Evolutionary conservation across 129 eudicot genomes (phyloP).

Genomic region (Kitagawia praeruptora): DNA sequence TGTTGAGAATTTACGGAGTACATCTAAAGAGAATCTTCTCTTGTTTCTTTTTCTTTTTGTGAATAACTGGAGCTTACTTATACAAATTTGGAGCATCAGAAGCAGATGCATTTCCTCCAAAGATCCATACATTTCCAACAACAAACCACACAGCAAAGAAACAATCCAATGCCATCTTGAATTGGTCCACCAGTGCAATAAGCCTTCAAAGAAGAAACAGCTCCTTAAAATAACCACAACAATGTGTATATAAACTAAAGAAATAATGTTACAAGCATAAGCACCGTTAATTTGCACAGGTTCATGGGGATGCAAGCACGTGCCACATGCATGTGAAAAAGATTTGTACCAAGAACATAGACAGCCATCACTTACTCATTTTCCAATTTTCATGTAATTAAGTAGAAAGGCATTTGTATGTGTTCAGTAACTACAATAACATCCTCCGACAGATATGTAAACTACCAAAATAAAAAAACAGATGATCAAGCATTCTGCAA

Average conservation of each 20-base stretch:
- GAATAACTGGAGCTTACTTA: conserved; percentile 26
- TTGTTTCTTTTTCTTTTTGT: background rate
- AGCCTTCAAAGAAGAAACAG: conserved; percentile 27
- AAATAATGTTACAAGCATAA: background rate
- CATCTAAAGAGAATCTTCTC: background rate
- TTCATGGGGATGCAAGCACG: background rate
- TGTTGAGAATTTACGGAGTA: background rate
- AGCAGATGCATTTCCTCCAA: conserved; percentile 71
- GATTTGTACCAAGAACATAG: background rate
- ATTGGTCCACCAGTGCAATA: conserved; percentile 45
- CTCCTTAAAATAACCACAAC: background rate
- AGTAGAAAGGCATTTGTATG: no score
- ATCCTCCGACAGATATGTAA: background rate
- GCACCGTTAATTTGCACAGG: background rate
- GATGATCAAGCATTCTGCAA: background rate
- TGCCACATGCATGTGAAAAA: background rate
- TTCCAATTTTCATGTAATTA: background rate
- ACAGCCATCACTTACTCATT: background rate
- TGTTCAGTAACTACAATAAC: background rate
- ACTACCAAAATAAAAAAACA: background rate
- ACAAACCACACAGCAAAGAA: conserved; percentile 86
- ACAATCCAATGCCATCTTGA: conserved; percentile 75
- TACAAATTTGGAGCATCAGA: conserved; percentile 76
- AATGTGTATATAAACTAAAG: background rate
- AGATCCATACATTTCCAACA: conserved; percentile 72